Evolutionary conservation across 306 rosid genomes (phyloP).

Genomic region (Vigna reflexopilosa): DNA sequence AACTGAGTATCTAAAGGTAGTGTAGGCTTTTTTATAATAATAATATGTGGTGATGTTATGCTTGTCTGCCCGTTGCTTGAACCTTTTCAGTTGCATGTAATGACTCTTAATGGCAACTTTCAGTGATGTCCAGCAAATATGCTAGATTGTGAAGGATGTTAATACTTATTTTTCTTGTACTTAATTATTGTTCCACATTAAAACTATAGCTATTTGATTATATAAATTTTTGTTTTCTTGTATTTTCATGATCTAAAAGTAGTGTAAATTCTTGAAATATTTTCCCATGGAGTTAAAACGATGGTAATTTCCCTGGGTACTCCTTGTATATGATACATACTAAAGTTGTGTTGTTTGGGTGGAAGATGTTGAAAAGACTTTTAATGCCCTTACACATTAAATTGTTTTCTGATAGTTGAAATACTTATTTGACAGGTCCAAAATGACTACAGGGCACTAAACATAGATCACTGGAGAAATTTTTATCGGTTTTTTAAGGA

Average conservation of each 20-base stretch:
- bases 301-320: conserved; percentile 14
- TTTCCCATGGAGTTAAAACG: conserved; percentile 21
- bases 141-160: conserved; percentile 22
- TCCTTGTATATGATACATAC: conserved; percentile 9
- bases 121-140: conserved; percentile 31
- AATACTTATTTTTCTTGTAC: conserved; percentile 30
- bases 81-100: conserved; percentile 23
- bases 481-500: conserved; percentile 66
- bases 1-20: conserved; percentile 66
- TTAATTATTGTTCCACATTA: conserved; percentile 11
- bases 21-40: conserved; percentile 33
- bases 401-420: conserved; percentile 42
- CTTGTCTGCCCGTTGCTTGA: conserved; percentile 16
- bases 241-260: conserved; percentile 27
- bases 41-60: conserved; percentile 4
- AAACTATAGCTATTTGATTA: neutral
- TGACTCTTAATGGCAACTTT: conserved; percentile 6
- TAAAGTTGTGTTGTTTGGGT: conserved; percentile 15
- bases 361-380: conserved; percentile 24
- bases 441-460: conserved; percentile 63
- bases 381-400: neutral
- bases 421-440: conserved; percentile 57
- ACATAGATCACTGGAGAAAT: conserved; percentile 69
- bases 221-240: conserved; percentile 21
- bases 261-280: conserved; percentile 7